Evolutionary conservation across 192 early-diverging fungal genomes (phyloP), one percentile per base, ranked within the genome.

Genomic region (Paraglomus occultum): DNA sequence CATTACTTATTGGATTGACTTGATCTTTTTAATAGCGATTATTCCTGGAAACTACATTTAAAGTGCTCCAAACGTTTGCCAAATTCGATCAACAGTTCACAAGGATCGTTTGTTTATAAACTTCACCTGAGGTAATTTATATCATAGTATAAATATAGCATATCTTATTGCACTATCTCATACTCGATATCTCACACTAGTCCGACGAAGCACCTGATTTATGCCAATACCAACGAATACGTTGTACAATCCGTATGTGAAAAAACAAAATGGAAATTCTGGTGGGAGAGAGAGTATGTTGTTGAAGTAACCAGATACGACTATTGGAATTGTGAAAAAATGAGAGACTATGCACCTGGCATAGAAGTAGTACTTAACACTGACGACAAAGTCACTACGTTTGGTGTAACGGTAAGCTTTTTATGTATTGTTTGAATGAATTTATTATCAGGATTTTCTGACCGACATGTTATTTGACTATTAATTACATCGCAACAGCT

Each of bases 301-400:
- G 61, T 82, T 5, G 80, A 82, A 40, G 66, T 82, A 10, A 71
- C 73, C 6, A 70, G 63, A 38, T 75, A 82, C n/a, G 74, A 82
- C 48, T 58, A 72, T 22, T 82, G 80, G 80, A 50, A 77, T 6
- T 59, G 42, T 20, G 7, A 14, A 48, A 17, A 53, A 44, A 9
- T 18, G 18, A 14, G 15, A 14, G 8, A n/a, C 9, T n/a, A 6
- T 49, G 1, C 42, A 10, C 42, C 65, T n/a, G 54, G 67, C 1
- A 57, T 70, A 14, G 67, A 70, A 57, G 46, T 58, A 50, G 22
- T 22, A 46, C 31, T 68, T 40, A 44, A 53, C 31, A n/a, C 5
- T 17, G 58, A 61, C 1, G 66, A 44, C 22, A 18, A 18, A 46
- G 40, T 48, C 2, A 57, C 11, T 51, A 55, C 38, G 5, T 68